Evolutionary conservation across 2,329 filamentous ascomycete genomes (phyloP), one percentile per base, ranked within the genome.

Genomic region (Colletotrichum orbiculare): DNA sequence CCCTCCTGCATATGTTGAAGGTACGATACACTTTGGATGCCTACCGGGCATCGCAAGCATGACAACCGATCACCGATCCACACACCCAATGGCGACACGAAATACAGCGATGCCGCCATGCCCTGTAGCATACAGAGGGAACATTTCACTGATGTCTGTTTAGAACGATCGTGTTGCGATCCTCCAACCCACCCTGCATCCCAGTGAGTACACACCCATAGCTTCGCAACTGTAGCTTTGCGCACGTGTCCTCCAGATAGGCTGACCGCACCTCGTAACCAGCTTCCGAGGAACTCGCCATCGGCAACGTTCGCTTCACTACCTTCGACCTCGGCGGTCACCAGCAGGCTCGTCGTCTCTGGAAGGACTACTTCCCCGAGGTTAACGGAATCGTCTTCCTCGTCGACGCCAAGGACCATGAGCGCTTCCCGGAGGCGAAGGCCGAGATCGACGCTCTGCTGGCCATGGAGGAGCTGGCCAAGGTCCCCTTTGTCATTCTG

Each of bases 361-460:
- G 94, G 94, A 95, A 94, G 79, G 94, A 97, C 77, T 97, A 97
- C 83, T 97, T 97, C 87, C 94, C 94, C 73, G 94, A 97, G 83
- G 94, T 97, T 69, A 94, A 91, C 80, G 94, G 95, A 66, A 97
- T 98, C 73, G 94, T 99, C 72, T 99, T 98, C 87, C 90, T 98
- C 64, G 93, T 99, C 73, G 96, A 99, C 75, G 94, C 96, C 74
- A 97, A 97, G 83, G 96, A 99, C 81, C 91, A 93, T 81, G 95
- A 98, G 83, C 93, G 96, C 71, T 92, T 99, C 78, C 79, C 86
- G 73, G 96, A 99, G 84, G 92, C 94, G 76, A 98, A 98, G 85
- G 95, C 92, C 73, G 96, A 99, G 84, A 91, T 99, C 68, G 96
- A 99, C 76, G 94, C 92, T 58, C 91, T 98, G 56, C 87, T 99